These are phyloP conservation scores for Lotmaria passim DNA, from an alignment of 208 protist genomes.

Conservation along the genomic window DNA sequence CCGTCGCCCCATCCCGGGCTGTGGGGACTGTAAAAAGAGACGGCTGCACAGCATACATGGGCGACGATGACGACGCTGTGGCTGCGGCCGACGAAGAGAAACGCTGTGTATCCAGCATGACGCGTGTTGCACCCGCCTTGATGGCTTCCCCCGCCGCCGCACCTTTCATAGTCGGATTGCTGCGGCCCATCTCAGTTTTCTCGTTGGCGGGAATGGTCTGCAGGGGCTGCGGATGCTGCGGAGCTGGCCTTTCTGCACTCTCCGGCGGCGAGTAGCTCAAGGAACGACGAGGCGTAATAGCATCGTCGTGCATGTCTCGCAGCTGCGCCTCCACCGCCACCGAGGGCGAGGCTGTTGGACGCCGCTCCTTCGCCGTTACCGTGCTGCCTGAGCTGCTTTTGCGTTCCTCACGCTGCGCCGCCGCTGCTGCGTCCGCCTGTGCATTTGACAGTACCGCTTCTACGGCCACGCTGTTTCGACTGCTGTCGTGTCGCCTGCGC, in stretches of 20 bases:
- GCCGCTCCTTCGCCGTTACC: background rate
- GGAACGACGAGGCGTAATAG: slow-evolving; percentile 28
- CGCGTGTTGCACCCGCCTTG: too few species aligned
- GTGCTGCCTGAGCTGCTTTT: background rate
- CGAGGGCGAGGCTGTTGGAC: background rate
- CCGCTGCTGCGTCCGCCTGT: background rate
- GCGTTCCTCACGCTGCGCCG: background rate
- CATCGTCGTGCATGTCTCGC: background rate
- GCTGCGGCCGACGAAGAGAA: background rate
- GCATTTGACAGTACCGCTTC: background rate
- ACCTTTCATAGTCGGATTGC: background rate
- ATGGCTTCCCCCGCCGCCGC: background rate
- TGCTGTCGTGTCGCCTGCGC: background rate
- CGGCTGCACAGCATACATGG: slow-evolving; percentile 23
- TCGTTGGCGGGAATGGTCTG: too few species aligned
- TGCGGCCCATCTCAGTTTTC: background rate
- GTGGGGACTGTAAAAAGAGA: slow-evolving; percentile 1
- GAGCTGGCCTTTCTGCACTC: slow-evolving; percentile 6
- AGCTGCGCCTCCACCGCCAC: background rate
- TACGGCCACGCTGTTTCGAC: background rate
- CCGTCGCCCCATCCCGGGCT: background rate
- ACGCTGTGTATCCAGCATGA: too few species aligned
- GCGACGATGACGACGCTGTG: background rate
- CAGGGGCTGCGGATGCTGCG: too few species aligned
- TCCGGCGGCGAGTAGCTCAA: slow-evolving; percentile 32